phyloP scores from a whole-genome alignment of 371 early-diverging fungal genomes.

The Mortierella sp. region DNA sequence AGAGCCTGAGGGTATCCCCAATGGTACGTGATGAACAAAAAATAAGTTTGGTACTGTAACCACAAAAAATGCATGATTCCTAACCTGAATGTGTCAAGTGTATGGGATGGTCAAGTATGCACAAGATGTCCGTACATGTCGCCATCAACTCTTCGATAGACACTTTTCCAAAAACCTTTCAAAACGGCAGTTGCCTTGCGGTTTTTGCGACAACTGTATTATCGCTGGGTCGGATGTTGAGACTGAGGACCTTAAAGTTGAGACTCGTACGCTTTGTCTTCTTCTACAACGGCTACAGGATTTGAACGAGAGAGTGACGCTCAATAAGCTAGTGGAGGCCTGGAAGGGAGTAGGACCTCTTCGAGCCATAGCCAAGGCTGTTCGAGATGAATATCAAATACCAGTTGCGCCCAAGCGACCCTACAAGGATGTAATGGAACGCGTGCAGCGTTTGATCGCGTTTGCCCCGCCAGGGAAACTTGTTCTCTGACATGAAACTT shows the following conservation, averaged over 20 bases:
- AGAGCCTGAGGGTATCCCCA: conserved; percentile 68
- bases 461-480: background rate
- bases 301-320: conserved; percentile 61
- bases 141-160: conserved; percentile 72
- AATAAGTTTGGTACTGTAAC: too few species aligned
- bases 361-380: conserved; percentile 51
- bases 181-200: conserved; percentile 57
- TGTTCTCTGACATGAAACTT: background rate
- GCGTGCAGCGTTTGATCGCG: background rate
- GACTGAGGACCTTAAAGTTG: conserved; percentile 52
- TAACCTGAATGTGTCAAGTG: conserved; percentile 50
- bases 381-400: conserved; percentile 45
- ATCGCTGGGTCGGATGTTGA: conserved; percentile 27
- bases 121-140: conserved; percentile 69
- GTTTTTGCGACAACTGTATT: conserved; percentile 65
- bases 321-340: conserved; percentile 62
- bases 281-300: conserved; percentile 55
- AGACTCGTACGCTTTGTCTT: conserved; percentile 58
- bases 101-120: conserved; percentile 74
- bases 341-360: conserved; percentile 59
- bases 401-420: conserved; percentile 53
- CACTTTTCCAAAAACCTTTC: conserved; percentile 64
- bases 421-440: conserved; percentile 50
- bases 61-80: too few species aligned
- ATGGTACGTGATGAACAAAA: conserved; percentile 45